Evolutionary conservation across 192 early-diverging fungal genomes (phyloP), one percentile per base, ranked within the genome.

Genomic region (Coemansia aciculifera): DNA sequence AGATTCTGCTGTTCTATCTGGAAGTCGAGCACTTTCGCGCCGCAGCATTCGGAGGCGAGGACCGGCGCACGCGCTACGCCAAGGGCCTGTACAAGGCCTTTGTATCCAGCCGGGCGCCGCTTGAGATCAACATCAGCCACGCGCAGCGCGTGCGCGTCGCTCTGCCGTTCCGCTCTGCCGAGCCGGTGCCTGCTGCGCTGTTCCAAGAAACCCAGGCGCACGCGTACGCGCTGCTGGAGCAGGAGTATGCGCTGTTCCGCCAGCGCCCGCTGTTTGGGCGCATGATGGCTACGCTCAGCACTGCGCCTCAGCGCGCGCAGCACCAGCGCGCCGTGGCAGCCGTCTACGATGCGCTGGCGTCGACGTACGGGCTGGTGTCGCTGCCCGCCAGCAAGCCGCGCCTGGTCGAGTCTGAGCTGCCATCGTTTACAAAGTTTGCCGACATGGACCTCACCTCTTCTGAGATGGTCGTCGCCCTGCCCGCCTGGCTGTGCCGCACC

Each of bases 91-190:
- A 78, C 72, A 78, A 78, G 72, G 75, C 75, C 7, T 83, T 83
- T 34, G 60, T 83, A 8, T 83, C 81, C 1, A 68, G 64, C 59
- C 71, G 71, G 38, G 68, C 81, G 21, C 73, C 81, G 11, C 63
- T 83, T 10, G 81, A 83, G 63, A 69, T 78, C 59, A 83, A 83
- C 60, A 83, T 78, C 59, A 83, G 76, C 71, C 69, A 74, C 46
- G 64, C 38, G 49, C 74, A 74, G 67, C 79, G 79, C 44, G 65
- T 62, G 48, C 69, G 64, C 43, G 52, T 83, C 13, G 59, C 68
- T 2, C 39, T 44, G 24, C 59, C 64, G 39, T 67, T 83, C 21
- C 81, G 69, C 39, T 46, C 56, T 12, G 56, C 62, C 23, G 64
- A 42, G 34, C 68, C 68, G 3, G 63, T 69, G 17, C 49, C 69